Conservation (phyloP, 495 filamentous ascomycete genomes). For the Cercophora scortea region DNA sequence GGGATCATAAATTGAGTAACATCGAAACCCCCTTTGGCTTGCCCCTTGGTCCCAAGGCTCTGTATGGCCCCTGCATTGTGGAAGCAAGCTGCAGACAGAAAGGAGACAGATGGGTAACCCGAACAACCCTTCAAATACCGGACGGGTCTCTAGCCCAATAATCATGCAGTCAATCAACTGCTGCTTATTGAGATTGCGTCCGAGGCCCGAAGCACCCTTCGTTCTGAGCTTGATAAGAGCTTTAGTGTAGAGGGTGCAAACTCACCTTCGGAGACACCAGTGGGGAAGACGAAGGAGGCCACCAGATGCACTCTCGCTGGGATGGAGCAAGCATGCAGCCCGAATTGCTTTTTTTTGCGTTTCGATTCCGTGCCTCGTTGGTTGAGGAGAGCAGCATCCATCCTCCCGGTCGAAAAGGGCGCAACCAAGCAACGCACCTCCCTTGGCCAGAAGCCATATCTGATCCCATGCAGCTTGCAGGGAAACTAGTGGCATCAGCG, state of each 20-base stretch:
- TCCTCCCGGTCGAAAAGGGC: not conserved
- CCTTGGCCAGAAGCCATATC: not conserved
- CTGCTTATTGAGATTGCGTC: not conserved
- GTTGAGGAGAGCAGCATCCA: not conserved
- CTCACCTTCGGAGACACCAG: not conserved
- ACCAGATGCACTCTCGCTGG: not conserved
- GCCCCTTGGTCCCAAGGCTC: conserved; percentile 8
- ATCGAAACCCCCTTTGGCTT: conserved; percentile 2
- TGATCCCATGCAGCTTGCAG: conserved; percentile 20
- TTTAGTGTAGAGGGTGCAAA: not conserved
- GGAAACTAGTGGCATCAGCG: conserved; percentile 15
- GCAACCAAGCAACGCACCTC: not conserved
- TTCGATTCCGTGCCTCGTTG: not conserved
- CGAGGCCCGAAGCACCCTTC: not conserved
- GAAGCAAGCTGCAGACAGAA: conserved; percentile 12
- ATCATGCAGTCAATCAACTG: conserved; percentile 5
- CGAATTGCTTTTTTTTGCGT: conserved; percentile 2
- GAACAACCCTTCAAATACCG: not conserved
- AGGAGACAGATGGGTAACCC: too few species aligned
- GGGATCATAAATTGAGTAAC: conserved; percentile 7
- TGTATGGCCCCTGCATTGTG: conserved; percentile 17
- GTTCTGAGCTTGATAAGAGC: not conserved
- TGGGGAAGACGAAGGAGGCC: conserved; percentile 1
- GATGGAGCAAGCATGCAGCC: not conserved
- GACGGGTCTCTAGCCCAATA: not conserved